Evolutionary conservation across 2,329 filamentous ascomycete species (phyloP).

Genomic region (Clonostachys byssicola): DNA sequence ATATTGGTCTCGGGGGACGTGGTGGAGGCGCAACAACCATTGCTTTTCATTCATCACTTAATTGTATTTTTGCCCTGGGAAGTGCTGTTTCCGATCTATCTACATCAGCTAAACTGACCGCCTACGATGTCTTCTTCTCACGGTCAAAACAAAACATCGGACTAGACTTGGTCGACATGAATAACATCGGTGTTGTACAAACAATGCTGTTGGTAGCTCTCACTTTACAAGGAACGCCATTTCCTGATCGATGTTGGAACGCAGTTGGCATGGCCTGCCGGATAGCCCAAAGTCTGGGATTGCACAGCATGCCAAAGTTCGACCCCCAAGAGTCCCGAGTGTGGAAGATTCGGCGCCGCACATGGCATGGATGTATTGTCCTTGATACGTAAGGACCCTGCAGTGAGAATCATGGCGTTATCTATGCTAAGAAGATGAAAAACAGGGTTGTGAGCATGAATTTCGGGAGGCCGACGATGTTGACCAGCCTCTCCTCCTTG

Average conservation of each 20-base stretch:
- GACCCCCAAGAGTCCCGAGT: constrained; percentile 17
- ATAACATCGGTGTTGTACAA: constrained; percentile 32
- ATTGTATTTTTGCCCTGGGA: constrained; percentile 34
- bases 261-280: constrained; percentile 33
- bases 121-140: constrained; percentile 20
- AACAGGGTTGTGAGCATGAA: constrained; percentile 28
- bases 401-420: background rate
- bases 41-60: constrained; percentile 19
- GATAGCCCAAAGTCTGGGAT: constrained; percentile 31
- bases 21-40: background rate
- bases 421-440: background rate
- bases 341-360: constrained; percentile 24
- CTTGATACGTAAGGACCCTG: constrained; percentile 23
- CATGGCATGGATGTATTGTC: constrained; percentile 32
- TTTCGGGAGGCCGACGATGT: too few relatives aligned
- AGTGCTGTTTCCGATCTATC: constrained; percentile 29
- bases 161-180: constrained; percentile 21
- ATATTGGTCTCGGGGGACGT: background rate
- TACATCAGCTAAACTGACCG: constrained; percentile 9
- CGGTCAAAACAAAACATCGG: constrained; percentile 22
- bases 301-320: constrained; percentile 21
- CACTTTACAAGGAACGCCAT: constrained; percentile 31
- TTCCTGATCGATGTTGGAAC: constrained; percentile 35
- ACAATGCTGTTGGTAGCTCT: constrained; percentile 29
- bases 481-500: too few relatives aligned